Evolutionary conservation across 371 early-diverging fungal genomes (phyloP).

Genomic region (Smittium mucronatum): DNA sequence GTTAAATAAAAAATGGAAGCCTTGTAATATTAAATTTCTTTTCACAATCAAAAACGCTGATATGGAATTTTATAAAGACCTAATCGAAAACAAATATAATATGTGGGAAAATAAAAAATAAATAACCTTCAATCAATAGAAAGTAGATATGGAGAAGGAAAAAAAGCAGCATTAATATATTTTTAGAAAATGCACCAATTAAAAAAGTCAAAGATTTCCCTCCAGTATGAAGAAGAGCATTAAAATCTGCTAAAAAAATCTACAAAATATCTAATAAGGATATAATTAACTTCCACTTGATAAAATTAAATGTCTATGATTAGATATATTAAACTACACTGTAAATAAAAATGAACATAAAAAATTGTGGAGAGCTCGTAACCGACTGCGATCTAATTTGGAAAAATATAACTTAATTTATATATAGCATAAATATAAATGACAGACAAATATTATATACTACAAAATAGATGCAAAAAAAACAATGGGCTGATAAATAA

Average conservation of each 20-base stretch:
- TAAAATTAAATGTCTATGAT: not conserved
- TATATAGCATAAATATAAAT: not conserved
- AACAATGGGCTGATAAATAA: too few species aligned
- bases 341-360: not conserved
- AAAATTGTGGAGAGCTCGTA: not conserved
- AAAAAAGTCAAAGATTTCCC: too few species aligned
- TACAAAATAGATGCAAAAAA: not conserved
- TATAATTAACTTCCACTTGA: too few species aligned
- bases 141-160: too few species aligned
- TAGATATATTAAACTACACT: not conserved
- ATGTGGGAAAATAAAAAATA: too few species aligned
- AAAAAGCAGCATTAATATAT: too few species aligned
- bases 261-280: too few species aligned
- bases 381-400: not conserved
- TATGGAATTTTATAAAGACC: not conserved
- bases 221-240: not conserved
- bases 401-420: not conserved
- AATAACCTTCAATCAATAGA: too few species aligned
- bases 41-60: not conserved
- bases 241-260: not conserved
- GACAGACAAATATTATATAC: not conserved
- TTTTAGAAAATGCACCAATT: too few species aligned
- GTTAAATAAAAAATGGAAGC: not conserved
- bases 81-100: not conserved
- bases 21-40: not conserved